These are phyloP conservation scores for Yamadazyma dendronema DNA, from an alignment of 1,139 yeast species.

Conservation along the genomic window DNA sequence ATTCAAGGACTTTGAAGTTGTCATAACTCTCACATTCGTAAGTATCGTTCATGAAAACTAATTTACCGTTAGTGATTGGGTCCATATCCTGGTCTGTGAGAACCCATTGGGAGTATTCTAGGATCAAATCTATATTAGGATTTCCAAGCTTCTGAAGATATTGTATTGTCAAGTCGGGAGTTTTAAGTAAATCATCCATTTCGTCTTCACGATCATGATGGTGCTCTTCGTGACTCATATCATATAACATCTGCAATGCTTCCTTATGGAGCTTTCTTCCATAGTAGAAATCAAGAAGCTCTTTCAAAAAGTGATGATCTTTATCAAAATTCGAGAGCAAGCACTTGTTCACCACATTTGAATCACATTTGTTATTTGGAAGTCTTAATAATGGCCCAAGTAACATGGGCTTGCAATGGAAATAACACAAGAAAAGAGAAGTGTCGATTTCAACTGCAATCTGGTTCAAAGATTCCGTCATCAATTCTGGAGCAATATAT, in stretches of 20 bases:
- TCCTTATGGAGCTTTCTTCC: conserved; percentile 61
- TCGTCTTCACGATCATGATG: conserved; percentile 16
- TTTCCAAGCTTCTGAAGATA: conserved; percentile 65
- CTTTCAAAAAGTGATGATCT: conserved; percentile 55
- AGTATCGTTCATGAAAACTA: conserved; percentile 67
- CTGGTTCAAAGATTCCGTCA: conserved; percentile 10
- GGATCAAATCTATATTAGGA: conserved; percentile 50
- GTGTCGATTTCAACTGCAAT: conserved; percentile 60
- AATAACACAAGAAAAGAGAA: conserved; percentile 71
- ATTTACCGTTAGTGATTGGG: conserved; percentile 39
- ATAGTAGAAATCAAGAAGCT: conserved; percentile 76
- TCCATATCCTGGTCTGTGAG: conserved; percentile 27
- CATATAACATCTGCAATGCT: conserved; percentile 60
- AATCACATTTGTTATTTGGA: conserved; percentile 68
- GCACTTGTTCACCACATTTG: conserved; percentile 56
- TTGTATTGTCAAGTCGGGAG: conserved; percentile 53
- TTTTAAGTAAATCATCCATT: conserved; percentile 30
- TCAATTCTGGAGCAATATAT: conserved; percentile 14
- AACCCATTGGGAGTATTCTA: conserved; percentile 60
- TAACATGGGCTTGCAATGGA: conserved; percentile 63
- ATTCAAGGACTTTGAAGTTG: conserved; percentile 50
- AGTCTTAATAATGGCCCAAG: conserved; percentile 82
- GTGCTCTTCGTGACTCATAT: conserved; percentile 29
- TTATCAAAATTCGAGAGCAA: conserved; percentile 36
- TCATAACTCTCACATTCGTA: conserved; percentile 63